These are phyloP conservation scores for Calocybe cyanea DNA, from an alignment of 768 basidiomycete genomes.

Conservation along the genomic window DNA sequence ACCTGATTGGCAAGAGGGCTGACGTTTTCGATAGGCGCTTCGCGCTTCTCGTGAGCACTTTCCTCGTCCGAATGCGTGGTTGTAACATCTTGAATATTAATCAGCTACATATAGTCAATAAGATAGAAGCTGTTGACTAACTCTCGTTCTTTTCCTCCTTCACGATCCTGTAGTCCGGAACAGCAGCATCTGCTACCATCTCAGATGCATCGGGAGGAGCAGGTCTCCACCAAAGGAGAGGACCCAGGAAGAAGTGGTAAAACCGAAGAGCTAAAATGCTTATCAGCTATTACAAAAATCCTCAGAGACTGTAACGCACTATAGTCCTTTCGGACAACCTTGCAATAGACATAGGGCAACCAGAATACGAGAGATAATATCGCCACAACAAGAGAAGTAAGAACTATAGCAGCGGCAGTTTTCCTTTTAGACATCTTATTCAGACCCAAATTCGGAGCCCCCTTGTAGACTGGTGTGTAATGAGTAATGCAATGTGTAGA, in stretches of 20 bases:
- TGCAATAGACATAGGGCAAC: conserved; percentile 25
- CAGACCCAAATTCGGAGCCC: conserved; percentile 21
- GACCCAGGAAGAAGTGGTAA: conserved; percentile 28
- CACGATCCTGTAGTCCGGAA: conserved; percentile 25
- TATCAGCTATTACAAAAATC: neutral
- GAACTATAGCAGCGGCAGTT: conserved; percentile 21
- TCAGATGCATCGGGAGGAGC: conserved; percentile 19
- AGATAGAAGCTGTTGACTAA: neutral
- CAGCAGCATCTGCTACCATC: conserved; percentile 9
- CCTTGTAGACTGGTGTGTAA: conserved; percentile 18
- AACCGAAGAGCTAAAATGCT: conserved; percentile 18
- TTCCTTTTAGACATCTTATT: conserved; percentile 11
- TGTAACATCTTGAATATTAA: neutral
- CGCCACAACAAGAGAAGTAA: conserved; percentile 18
- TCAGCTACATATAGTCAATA: neutral
- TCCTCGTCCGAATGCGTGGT: conserved; percentile 12
- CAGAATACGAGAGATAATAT: conserved; percentile 23
- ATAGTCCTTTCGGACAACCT: conserved; percentile 24
- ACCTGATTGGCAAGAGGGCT: conserved; percentile 12
- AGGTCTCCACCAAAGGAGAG: conserved; percentile 21
- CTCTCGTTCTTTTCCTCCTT: conserved; percentile 11
- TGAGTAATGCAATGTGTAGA: no score
- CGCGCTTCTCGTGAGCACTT: conserved; percentile 16
- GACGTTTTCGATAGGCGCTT: neutral
- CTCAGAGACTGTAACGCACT: conserved; percentile 11